phyloP scores from a whole-genome alignment of 176 grass and related monocot species.

The Hordeum marinum region DNA sequence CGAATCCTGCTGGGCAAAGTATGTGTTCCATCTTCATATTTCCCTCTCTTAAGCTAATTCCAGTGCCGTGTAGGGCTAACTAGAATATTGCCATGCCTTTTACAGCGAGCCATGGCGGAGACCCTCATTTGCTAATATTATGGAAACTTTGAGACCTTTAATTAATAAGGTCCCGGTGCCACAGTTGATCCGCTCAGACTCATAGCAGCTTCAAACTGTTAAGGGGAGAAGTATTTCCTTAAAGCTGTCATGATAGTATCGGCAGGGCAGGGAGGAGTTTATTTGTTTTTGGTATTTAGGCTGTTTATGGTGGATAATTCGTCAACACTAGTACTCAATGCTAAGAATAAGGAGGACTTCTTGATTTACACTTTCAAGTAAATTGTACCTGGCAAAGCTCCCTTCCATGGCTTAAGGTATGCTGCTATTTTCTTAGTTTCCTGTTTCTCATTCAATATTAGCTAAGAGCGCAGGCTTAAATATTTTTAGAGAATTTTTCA shows the following conservation, averaged over 20 bases:
- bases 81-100: background rate
- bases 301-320: constrained; percentile 9
- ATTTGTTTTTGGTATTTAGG: constrained; percentile 7
- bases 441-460: background rate
- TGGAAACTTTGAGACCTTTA: constrained; percentile 66
- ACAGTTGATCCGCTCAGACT: constrained; percentile 38
- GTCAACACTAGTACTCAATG: background rate
- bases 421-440: background rate
- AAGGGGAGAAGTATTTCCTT: background rate
- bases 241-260: constrained; percentile 4
- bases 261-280: background rate
- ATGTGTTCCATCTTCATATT: constrained; percentile 24
- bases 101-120: constrained; percentile 75
- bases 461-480: background rate
- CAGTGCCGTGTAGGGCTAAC: background rate
- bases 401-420: constrained; percentile 34
- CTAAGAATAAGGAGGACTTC: background rate
- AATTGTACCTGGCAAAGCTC: constrained; percentile 5
- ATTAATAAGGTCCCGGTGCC: constrained; percentile 42
- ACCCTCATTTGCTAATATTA: constrained; percentile 81
- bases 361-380: constrained; percentile 3
- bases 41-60: background rate
- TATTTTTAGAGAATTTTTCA: background rate
- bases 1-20: constrained; percentile 91
- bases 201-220: constrained; percentile 3